phyloP scores from a whole-genome alignment of 129 eudicot species.

The Chrysanthemum seticuspe region DNA sequence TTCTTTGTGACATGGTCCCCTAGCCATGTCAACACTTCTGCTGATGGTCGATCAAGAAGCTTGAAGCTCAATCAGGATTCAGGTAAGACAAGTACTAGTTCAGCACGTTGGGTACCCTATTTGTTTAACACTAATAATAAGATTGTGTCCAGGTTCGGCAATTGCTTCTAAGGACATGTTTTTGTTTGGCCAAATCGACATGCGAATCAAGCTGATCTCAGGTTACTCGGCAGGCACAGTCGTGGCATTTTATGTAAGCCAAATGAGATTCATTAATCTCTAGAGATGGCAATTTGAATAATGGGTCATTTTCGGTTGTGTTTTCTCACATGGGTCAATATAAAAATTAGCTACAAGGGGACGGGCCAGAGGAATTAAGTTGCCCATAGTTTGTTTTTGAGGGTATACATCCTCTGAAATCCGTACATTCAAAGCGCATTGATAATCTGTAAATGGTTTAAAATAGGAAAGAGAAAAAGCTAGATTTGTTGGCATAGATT shows the following conservation, averaged over 20 bases:
- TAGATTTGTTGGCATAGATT: too few species aligned
- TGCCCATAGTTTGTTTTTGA: too few species aligned
- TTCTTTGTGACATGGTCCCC: slow-evolving; percentile 80
- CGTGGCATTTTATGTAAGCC: slow-evolving; percentile 70
- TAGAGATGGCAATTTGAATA: background rate
- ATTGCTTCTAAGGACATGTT: slow-evolving; percentile 72
- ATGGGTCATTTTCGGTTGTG: background rate
- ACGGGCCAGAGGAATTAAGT: too few species aligned
- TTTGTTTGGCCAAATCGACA: slow-evolving; percentile 90
- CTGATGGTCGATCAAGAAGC: slow-evolving; percentile 66
- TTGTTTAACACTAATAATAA: background rate
- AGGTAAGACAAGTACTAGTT: slow-evolving; percentile 31
- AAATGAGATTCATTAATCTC: background rate
- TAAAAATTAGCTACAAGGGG: background rate
- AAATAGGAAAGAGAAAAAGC: too few species aligned
- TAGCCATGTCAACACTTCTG: slow-evolving; percentile 74
- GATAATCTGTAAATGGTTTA: too few species aligned
- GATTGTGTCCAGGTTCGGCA: slow-evolving; percentile 50
- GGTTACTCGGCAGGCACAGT: slow-evolving; percentile 93
- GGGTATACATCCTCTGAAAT: too few species aligned
- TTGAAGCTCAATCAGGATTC: slow-evolving; percentile 67
- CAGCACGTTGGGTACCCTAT: background rate
- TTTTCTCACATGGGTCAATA: background rate
- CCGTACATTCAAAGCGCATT: too few species aligned
- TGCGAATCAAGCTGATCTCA: slow-evolving; percentile 73